Conservation (phyloP, 2,329 filamentous ascomycete species). For the Zymoseptoria tritici region DNA sequence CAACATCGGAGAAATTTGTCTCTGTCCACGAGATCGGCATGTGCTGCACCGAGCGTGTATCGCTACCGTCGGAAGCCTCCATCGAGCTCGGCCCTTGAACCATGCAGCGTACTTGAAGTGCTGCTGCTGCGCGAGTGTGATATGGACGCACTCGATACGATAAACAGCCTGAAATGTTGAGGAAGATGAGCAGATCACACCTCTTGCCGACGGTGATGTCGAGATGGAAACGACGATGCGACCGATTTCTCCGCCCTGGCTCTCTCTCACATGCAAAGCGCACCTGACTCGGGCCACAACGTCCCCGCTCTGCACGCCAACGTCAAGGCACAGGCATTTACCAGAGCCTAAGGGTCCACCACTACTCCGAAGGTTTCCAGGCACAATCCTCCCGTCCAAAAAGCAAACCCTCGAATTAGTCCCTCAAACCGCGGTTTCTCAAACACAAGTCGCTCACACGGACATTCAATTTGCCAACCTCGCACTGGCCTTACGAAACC, state of each 20-base stretch:
- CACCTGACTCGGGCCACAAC: neutral
- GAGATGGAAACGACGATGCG: neutral
- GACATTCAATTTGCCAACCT: neutral
- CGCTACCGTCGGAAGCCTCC: neutral
- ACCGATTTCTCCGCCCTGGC: neutral
- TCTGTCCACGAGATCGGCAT: neutral
- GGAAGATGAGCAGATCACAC: neutral
- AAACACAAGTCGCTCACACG: constrained; percentile 1
- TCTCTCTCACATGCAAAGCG: neutral
- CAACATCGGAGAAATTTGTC: neutral
- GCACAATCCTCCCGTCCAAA: neutral
- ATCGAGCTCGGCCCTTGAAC: neutral
- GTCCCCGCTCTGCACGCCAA: neutral
- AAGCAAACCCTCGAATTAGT: neutral
- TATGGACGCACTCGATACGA: neutral
- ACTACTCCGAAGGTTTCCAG: neutral
- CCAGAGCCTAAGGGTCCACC: neutral
- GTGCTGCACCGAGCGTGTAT: neutral
- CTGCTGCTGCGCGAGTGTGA: neutral
- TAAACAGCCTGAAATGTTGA: neutral
- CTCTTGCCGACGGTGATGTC: neutral
- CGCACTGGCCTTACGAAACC: neutral
- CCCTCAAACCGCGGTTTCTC: constrained; percentile 2
- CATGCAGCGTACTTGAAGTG: neutral
- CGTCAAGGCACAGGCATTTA: neutral